Conservation (phyloP, 306 rosid species). For the Bauhinia variegata region DNA sequence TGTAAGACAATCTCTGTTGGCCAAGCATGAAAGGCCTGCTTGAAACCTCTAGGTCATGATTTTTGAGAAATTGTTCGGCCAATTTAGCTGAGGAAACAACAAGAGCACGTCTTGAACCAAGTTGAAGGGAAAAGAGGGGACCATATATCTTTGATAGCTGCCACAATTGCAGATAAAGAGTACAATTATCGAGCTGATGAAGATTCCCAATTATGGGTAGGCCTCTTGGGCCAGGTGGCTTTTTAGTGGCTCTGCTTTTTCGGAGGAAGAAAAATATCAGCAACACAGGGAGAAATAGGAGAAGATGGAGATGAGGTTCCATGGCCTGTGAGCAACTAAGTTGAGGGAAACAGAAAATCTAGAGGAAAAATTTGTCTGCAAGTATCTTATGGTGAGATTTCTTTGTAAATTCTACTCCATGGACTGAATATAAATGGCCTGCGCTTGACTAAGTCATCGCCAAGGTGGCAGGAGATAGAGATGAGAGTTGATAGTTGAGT, state of each 20-base stretch:
- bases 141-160: slow-evolving; percentile 18
- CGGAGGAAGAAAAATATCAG: background rate
- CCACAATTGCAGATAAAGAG: slow-evolving; percentile 1
- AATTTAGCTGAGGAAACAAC: slow-evolving; percentile 16
- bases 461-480: too few relatives aligned
- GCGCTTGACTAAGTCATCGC: too few relatives aligned
- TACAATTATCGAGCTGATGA: slow-evolving; percentile 14
- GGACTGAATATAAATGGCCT: too few relatives aligned
- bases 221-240: too few relatives aligned
- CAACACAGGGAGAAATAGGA: background rate
- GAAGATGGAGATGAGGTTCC: background rate
- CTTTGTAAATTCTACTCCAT: too few relatives aligned
- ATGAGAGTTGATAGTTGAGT: too few relatives aligned
- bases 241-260: background rate
- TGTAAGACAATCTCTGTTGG: too few relatives aligned
- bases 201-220: slow-evolving; percentile 21
- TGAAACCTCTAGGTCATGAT: slow-evolving; percentile 8
- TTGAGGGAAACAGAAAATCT: too few relatives aligned
- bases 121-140: slow-evolving; percentile 19
- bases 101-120: slow-evolving; percentile 11
- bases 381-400: too few relatives aligned
- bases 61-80: slow-evolving; percentile 1
- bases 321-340: background rate
- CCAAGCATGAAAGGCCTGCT: background rate
- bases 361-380: too few relatives aligned